Evolutionary conservation across 129 eudicot genomes (phyloP).

Genomic region (Escallonia herrerae): DNA sequence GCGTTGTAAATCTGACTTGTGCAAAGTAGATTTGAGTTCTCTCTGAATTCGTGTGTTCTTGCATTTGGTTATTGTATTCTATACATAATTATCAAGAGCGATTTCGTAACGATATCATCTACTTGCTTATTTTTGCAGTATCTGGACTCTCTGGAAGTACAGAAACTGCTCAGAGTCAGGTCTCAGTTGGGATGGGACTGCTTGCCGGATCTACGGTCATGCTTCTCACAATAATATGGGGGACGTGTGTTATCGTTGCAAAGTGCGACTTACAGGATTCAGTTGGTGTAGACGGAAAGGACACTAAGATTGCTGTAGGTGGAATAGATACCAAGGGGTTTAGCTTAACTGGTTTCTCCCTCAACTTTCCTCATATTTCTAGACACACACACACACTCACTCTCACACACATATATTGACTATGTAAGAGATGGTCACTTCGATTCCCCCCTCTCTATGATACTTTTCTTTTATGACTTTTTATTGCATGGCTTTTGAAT

Average conservation of each 20-base stretch:
- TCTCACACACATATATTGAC: no score
- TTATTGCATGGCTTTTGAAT: no score
- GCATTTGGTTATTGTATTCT: no score
- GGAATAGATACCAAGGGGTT: slow-evolving; percentile 57
- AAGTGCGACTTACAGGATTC: slow-evolving; percentile 64
- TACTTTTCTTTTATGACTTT: no score
- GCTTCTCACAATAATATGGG: slow-evolving; percentile 90
- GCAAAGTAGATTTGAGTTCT: no score
- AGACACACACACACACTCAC: no score
- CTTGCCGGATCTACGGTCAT: slow-evolving; percentile 93
- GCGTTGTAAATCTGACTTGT: no score
- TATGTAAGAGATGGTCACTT: no score
- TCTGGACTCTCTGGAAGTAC: slow-evolving; percentile 88
- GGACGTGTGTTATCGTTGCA: slow-evolving; percentile 77
- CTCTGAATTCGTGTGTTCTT: no score
- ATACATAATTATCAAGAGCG: no score
- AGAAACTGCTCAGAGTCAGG: slow-evolving; percentile 86
- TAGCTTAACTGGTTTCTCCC: slow-evolving; percentile 51
- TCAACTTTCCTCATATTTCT: not conserved
- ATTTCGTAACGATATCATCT: not conserved
- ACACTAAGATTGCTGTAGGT: slow-evolving; percentile 13
- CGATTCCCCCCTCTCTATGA: no score
- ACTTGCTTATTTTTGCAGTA: slow-evolving; percentile 33
- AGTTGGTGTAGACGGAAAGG: slow-evolving; percentile 47
- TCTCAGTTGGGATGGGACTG: slow-evolving; percentile 94